Conservation (phyloP, 2,329 filamentous ascomycete genomes). For the Biscogniauxia sp. region DNA sequence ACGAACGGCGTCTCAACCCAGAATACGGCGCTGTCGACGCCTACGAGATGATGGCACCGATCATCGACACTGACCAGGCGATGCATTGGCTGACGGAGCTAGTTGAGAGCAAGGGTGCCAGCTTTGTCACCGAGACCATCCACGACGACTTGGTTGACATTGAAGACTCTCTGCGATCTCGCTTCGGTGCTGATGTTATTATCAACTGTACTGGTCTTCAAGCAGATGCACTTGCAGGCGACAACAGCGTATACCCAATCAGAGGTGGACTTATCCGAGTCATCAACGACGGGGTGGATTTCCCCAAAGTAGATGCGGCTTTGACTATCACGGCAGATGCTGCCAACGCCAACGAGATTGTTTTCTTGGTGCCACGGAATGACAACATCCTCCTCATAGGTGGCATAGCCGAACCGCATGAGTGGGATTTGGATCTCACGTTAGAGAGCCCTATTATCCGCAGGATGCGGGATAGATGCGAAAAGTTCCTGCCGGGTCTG, state of each 20-base stretch:
- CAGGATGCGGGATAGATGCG: constrained; percentile 42
- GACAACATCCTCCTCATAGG: constrained; percentile 43
- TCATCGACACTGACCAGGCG: constrained; percentile 45
- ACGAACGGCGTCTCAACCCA: constrained; percentile 34
- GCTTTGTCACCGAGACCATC: constrained; percentile 37
- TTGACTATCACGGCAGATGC: constrained; percentile 41
- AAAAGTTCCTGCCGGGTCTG: constrained; percentile 40
- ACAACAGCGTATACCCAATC: constrained; percentile 40
- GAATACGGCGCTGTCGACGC: constrained; percentile 39
- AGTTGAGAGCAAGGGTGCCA: constrained; percentile 40
- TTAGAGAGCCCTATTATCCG: constrained; percentile 38
- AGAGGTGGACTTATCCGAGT: constrained; percentile 44
- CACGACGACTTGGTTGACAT: constrained; percentile 34
- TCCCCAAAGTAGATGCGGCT: constrained; percentile 40
- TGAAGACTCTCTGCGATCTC: constrained; percentile 32
- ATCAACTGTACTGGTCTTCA: constrained; percentile 43
- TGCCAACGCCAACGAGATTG: constrained; percentile 37
- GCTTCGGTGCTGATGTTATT: constrained; percentile 40
- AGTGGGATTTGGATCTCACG: constrained; percentile 38
- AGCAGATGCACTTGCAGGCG: constrained; percentile 36
- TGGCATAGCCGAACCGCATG: constrained; percentile 36
- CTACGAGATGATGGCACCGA: constrained; percentile 42
- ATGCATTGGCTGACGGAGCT: constrained; percentile 42
- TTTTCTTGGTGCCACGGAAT: constrained; percentile 44
- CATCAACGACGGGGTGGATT: constrained; percentile 42